Evolutionary conservation across 805 yeast species (phyloP), one percentile per base, ranked within the genome.

Genomic region (Danielozyma ontarioensis): DNA sequence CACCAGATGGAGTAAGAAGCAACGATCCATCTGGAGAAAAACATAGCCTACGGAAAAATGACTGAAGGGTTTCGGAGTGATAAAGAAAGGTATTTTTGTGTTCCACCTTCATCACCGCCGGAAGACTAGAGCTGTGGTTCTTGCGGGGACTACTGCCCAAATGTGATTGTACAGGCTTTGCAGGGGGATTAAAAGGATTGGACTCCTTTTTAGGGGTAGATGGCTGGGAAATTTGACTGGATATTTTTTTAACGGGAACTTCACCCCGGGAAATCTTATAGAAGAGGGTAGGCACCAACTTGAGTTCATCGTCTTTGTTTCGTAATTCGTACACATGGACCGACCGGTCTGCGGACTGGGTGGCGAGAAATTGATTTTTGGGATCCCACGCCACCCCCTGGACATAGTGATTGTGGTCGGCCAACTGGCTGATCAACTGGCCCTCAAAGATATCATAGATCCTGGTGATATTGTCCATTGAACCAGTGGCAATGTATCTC

Each of bases 351-450:
- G 96, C 94, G 17, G 93, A 78, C 55, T 89, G 96, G 5, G 96
- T 83, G 1, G 89, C 86, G 4, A 93, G 57, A 44, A 58, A 86
- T 53, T 82, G 76, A 41, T 82, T 78, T 34, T 65, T 53, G 5
- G 98, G 98, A 54, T 93, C 98, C 97, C 97, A 93, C 0, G 83
- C 69, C 4, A 93, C 90, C 3, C 99, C 99, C 58, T 93, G 99
- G 3, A 93, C 94, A 47, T 86, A 90, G 55, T 89, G 96, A 29
- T 67, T 65, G 57, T 93, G 97, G 37, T 83, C 86, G 4, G 76
- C 75, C 39, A 80, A 65, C 44, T 77, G 81, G 17, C 66, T 55
- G 1, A 82, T 63, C 44, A 78, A 72, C 19, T 64, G 62, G 0
- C 90, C 93, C 2, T 69, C 69, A 1, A 54, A 48, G 4, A 73